Conservation (phyloP, 2,329 filamentous ascomycete genomes). For the Aurifilum marmelostoma region DNA sequence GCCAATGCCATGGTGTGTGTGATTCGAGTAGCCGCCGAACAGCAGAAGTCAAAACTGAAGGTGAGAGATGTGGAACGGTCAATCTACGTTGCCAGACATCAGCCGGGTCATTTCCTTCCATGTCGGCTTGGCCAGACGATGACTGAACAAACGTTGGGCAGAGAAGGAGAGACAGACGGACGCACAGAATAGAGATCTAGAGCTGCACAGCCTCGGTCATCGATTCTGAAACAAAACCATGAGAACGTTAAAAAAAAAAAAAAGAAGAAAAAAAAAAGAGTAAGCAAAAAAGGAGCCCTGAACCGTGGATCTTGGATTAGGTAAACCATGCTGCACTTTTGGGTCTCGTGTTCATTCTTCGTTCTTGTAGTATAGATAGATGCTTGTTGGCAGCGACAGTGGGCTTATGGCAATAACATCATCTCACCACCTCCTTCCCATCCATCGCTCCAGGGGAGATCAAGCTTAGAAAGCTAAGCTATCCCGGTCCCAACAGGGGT, state of each 20-base stretch:
- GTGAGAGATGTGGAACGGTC: neutral
- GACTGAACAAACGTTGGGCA: neutral
- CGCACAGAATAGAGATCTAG: neutral
- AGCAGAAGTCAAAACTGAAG: neutral
- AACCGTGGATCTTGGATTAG: neutral
- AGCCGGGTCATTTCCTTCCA: neutral
- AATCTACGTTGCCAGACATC: neutral
- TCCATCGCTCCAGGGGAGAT: neutral
- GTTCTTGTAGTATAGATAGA: neutral
- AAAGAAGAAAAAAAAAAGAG: neutral
- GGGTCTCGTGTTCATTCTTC: neutral
- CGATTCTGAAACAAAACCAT: neutral
- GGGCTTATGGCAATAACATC: neutral
- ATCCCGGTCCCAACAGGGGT: neutral
- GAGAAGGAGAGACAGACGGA: neutral
- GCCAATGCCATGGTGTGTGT: neutral
- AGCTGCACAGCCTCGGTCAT: neutral
- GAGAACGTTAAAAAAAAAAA: neutral
- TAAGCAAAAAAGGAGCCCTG: neutral
- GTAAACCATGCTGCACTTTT: neutral
- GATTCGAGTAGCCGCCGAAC: neutral
- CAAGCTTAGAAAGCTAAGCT: constrained; percentile 2
- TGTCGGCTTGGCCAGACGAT: neutral
- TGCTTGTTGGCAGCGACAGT: neutral
- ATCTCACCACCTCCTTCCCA: constrained; percentile 1